Evolutionary conservation across 116 monocot species (phyloP).

Genomic region (Posidonia oceanica): DNA sequence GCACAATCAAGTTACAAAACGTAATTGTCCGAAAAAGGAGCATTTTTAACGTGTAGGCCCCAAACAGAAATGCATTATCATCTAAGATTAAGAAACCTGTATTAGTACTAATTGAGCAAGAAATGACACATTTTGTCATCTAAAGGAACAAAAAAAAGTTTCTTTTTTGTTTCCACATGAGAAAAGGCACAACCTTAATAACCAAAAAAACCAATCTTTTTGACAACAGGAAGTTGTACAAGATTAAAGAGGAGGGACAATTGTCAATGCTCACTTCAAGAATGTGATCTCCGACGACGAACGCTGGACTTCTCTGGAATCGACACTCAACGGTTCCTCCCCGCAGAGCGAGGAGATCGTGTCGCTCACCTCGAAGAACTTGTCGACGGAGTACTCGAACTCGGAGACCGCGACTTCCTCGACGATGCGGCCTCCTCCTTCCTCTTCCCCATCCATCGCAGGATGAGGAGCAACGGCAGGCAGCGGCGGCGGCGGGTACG

Average conservation of each 20-base stretch:
- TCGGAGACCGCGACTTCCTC: constrained; percentile 9
- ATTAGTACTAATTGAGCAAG: no score
- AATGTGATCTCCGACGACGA: constrained; percentile 46
- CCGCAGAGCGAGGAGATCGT: constrained; percentile 18
- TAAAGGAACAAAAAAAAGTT: no score
- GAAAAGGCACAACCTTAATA: background rate
- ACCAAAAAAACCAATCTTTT: background rate
- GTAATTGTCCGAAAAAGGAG: background rate
- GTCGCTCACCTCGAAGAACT: constrained; percentile 24
- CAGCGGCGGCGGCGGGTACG: no score
- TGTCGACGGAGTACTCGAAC: constrained; percentile 36
- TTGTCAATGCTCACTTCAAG: constrained; percentile 17
- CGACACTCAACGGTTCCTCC: background rate
- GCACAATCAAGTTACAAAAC: background rate
- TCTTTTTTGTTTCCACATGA: no score
- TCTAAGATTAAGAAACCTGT: no score
- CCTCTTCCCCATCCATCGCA: background rate
- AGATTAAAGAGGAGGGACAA: background rate
- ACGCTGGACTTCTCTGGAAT: constrained; percentile 20
- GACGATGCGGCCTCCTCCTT: background rate
- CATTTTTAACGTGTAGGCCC: no score
- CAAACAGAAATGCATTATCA: background rate
- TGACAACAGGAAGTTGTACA: background rate
- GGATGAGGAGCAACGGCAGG: no score
- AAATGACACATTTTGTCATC: no score